Evolutionary conservation across 345 rosid species (phyloP), one percentile per base, ranked within the genome.

Genomic region (Aurinia saxatilis): DNA sequence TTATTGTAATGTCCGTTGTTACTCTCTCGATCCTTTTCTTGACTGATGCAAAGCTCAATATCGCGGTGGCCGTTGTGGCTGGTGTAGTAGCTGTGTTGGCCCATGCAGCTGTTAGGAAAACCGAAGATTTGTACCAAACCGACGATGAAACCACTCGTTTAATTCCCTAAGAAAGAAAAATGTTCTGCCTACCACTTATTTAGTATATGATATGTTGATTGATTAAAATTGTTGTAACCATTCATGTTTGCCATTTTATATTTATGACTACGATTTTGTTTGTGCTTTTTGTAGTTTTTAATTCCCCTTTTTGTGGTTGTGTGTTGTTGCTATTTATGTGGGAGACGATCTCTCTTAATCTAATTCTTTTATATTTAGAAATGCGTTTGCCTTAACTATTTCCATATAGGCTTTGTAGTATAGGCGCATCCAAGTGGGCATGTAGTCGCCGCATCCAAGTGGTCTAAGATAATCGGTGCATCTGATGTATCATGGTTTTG

Each of bases 71-170:
- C 13, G 40, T 86, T n/a, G 27, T 79, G 72, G 60, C 80, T 5
- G 95, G 87, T 5, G 80, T 8, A 57, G 78, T 36, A 17, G 25
- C 76, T 19, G 80, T 84, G 39, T 46, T 71, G 77, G 21, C 73
- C 16, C 98, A 88, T 2, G 91, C 84, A 16, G 81, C 78, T 19
- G 46, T 84, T n/a, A 80, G 95, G 78, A 86, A 63, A 77, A 80
- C 78, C 1, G 95, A 91, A 31, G 90, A 84, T 72, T 38, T 83
- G 80, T 62, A 57, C 50, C 45, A 68, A 46, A 90, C 73, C 38
- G 90, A 79, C 57, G 84, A 79, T 27, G 69, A 79, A 17, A 71
- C 82, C 30, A 86, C 70, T 19, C 70, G 25, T 44, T 49, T 73
- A 23, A 44, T 48, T 51, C 65, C 70, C 2, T 63, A 21, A 62